Conservation (phyloP, 176 grass and related monocot genomes). For the Poa pratensis region DNA sequence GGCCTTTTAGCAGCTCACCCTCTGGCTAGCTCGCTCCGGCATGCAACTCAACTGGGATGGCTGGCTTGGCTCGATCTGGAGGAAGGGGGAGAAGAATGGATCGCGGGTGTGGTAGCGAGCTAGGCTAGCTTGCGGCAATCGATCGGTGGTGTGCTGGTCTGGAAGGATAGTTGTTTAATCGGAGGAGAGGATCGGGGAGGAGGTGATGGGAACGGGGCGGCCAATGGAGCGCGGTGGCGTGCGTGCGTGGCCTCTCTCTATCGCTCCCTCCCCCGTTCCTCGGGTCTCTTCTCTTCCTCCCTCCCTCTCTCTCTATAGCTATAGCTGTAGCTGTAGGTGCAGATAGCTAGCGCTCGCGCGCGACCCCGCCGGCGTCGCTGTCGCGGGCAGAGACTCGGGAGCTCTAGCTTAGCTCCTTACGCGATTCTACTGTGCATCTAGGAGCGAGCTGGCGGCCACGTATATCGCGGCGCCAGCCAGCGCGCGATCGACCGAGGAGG, state of each 20-base stretch:
- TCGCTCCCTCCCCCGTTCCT: not conserved
- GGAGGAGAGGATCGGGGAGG: not conserved
- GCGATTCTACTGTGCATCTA: not conserved
- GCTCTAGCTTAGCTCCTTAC: not conserved
- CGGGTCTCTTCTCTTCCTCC: not conserved
- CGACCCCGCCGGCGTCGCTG: slow-evolving; percentile 46
- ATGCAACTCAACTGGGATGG: not conserved
- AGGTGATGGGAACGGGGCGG: slow-evolving; percentile 46
- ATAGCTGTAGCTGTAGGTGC: slow-evolving; percentile 18
- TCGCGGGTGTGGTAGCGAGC: not conserved
- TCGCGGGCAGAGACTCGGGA: slow-evolving; percentile 40
- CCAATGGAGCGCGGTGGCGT: slow-evolving; percentile 67
- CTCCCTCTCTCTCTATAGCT: not conserved
- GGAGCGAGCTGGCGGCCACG: slow-evolving; percentile 11
- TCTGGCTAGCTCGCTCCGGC: not conserved
- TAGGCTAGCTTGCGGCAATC: not conserved
- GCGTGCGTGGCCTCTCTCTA: slow-evolving; percentile 33
- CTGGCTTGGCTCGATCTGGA: not conserved
- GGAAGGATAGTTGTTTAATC: slow-evolving; percentile 45
- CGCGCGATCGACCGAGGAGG: slow-evolving; percentile 3
- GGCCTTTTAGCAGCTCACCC: too few relatives aligned
- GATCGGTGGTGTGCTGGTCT: not conserved
- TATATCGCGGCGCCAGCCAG: slow-evolving; percentile 1
- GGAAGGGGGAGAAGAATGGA: not conserved
- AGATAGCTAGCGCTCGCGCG: not conserved